Conservation (phyloP, 1,284 basidiomycete species). For the Laetiporus sulphureus region DNA sequence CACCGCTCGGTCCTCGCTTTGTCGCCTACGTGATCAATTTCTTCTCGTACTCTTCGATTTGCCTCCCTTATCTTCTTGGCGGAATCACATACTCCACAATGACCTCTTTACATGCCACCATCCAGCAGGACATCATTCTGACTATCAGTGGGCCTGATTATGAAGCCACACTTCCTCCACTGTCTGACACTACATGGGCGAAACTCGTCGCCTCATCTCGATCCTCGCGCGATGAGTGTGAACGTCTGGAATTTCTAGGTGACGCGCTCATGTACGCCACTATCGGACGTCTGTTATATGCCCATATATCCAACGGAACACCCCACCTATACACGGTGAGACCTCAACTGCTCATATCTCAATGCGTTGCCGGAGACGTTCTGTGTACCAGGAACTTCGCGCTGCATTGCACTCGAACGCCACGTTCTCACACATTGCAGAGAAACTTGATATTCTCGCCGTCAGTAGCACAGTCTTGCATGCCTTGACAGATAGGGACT, state of each 20-base stretch:
- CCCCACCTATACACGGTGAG: constrained; percentile 27
- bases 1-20: too few relatives aligned
- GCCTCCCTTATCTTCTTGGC: not conserved
- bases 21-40: too few relatives aligned
- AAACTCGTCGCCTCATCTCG: constrained; percentile 14
- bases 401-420: constrained; percentile 23
- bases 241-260: constrained; percentile 28
- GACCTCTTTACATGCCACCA: constrained; percentile 5
- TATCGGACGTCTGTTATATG: constrained; percentile 22
- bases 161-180: constrained; percentile 21
- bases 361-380: too few relatives aligned
- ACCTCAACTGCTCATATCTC: too few relatives aligned
- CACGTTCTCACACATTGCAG: constrained; percentile 25
- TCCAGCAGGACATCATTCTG: constrained; percentile 19
- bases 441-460: constrained; percentile 26
- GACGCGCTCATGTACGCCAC: constrained; percentile 29
- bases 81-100: too few relatives aligned
- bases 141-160: constrained; percentile 19
- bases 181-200: constrained; percentile 24
- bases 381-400: constrained; percentile 18
- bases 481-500: constrained; percentile 18
- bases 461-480: constrained; percentile 18
- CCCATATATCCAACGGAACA: constrained; percentile 19
- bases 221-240: constrained; percentile 16
- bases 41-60: not conserved